Percentiles rank a stretch among this genome's conserved stretches.
These are phyloP conservation scores for Phytophthora sansomeana DNA, from an alignment of 352 stramenopile species.

Conservation along the genomic window DNA sequence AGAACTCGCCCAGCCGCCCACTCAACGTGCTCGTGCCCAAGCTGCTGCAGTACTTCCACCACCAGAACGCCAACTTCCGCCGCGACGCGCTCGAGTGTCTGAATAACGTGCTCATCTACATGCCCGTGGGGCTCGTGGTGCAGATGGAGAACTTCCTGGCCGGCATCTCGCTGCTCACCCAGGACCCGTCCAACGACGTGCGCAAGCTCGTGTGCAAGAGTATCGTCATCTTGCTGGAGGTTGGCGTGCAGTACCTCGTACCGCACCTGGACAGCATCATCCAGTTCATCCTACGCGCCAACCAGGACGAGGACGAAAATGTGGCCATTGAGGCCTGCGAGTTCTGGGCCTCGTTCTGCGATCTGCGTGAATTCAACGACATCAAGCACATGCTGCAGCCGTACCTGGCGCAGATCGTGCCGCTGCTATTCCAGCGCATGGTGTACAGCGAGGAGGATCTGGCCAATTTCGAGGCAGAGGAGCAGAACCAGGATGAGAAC, in stretches of 20 bases:
- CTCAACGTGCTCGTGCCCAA: constrained; percentile 91
- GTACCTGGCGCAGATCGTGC: constrained; percentile 92
- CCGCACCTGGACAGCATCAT: constrained; percentile 91
- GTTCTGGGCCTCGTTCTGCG: constrained; percentile 92
- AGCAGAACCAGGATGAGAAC: constrained; percentile 87
- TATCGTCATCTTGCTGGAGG: constrained; percentile 91
- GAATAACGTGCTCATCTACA: constrained; percentile 92
- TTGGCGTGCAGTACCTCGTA: constrained; percentile 91
- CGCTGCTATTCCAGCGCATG: constrained; percentile 94
- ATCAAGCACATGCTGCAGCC: constrained; percentile 90
- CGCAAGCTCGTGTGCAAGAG: constrained; percentile 92
- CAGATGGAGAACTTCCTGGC: constrained; percentile 92
- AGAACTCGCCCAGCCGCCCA: constrained; percentile 87
- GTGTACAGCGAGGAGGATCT: constrained; percentile 96
- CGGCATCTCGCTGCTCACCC: constrained; percentile 89
- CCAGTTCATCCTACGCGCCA: constrained; percentile 91
- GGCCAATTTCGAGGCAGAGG: constrained; percentile 90
- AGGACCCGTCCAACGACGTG: constrained; percentile 84
- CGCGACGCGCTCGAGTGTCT: constrained; percentile 90
- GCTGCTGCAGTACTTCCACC: constrained; percentile 90
- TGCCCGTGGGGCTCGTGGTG: constrained; percentile 87
- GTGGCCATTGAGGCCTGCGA: constrained; percentile 91
- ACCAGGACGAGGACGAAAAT: constrained; percentile 86
- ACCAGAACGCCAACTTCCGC: constrained; percentile 79
- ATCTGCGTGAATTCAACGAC: constrained; percentile 91